A percentile compares a stretch with the other conserved stretches of the same genome.
phyloP scores from a whole-genome alignment of 192 early-diverging fungal species.

The Linnemannia exigua region DNA sequence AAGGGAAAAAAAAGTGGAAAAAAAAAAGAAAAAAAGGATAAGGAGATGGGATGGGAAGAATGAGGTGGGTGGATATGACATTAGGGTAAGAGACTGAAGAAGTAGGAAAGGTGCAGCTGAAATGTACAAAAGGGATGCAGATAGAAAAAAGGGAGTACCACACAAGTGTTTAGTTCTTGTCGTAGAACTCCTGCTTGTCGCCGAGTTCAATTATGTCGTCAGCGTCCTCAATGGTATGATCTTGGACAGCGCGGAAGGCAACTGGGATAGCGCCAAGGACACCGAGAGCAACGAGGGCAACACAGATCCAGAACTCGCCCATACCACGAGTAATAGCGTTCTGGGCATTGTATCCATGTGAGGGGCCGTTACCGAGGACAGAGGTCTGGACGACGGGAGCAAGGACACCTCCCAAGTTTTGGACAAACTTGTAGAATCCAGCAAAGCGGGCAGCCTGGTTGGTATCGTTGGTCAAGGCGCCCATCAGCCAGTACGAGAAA shows the following conservation, averaged over 20 bases:
- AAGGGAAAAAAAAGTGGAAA: background rate
- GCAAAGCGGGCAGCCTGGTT: conserved; percentile 78
- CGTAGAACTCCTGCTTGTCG: conserved; percentile 50
- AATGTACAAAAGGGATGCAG: background rate
- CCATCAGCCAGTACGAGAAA: conserved; percentile 88
- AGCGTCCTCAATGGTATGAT: conserved; percentile 37
- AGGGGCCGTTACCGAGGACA: conserved; percentile 41
- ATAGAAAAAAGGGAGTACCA: background rate
- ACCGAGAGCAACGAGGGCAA: conserved; percentile 39
- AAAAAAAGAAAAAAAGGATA: background rate
- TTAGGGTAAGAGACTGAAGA: background rate
- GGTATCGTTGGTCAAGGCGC: conserved; percentile 86
- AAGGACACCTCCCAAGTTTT: conserved; percentile 56
- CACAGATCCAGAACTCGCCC: conserved; percentile 40
- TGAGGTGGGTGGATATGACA: background rate
- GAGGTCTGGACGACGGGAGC: conserved; percentile 52
- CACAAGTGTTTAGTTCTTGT: conserved; percentile 32
- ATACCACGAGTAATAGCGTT: conserved; percentile 27
- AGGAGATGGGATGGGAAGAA: background rate
- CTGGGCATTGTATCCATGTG: conserved; percentile 21
- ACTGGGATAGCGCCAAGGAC: conserved; percentile 43
- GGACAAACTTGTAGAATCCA: conserved; percentile 62
- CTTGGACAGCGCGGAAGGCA: conserved; percentile 47
- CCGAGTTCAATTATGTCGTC: conserved; percentile 14
- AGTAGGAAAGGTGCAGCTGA: background rate